Evolutionary conservation across 108 stramenopile genomes (phyloP).

Genomic region (Nitzschia sp.): DNA sequence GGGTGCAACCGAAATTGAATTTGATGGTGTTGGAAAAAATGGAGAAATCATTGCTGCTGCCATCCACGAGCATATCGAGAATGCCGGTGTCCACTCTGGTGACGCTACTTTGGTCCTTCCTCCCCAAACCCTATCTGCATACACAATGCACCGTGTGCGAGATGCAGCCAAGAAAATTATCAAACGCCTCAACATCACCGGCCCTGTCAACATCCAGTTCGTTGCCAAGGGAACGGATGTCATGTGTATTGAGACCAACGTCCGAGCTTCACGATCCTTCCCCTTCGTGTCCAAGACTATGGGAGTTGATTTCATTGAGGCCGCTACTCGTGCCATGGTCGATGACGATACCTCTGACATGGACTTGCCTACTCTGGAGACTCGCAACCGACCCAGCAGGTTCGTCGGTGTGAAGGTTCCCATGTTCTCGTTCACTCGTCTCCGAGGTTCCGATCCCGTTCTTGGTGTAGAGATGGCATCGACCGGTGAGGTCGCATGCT

Average conservation of each 20-base stretch:
- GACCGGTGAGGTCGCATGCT: constrained; percentile 99
- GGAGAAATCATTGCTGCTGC: constrained; percentile 95
- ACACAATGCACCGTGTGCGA: constrained; percentile 80
- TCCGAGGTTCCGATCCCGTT: constrained; percentile 97
- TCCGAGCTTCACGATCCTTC: constrained; percentile 96
- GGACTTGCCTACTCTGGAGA: constrained; percentile 89
- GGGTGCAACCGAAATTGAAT: constrained; percentile 95
- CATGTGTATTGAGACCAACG: constrained; percentile 98
- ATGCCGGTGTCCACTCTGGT: constrained; percentile 98
- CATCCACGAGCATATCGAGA: constrained; percentile 98
- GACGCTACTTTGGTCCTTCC: constrained; percentile 95
- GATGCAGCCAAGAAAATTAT: constrained; percentile 91
- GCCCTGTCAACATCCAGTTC: constrained; percentile 99
- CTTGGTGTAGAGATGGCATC: constrained; percentile 99
- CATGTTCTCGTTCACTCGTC: constrained; percentile 98
- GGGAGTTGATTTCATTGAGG: constrained; percentile 96
- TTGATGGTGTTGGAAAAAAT: constrained; percentile 95
- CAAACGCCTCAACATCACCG: constrained; percentile 94
- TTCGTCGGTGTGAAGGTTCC: constrained; percentile 99
- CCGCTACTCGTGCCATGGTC: constrained; percentile 93
- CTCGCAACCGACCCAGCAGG: constrained; percentile 80
- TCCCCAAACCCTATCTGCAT: constrained; percentile 85
- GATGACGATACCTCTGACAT: constrained; percentile 81
- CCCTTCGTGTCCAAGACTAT: constrained; percentile 99
- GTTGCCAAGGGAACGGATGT: constrained; percentile 97